phyloP scores from a whole-genome alignment of 2,329 filamentous ascomycete genomes.

The Beauveria varroae region DNA sequence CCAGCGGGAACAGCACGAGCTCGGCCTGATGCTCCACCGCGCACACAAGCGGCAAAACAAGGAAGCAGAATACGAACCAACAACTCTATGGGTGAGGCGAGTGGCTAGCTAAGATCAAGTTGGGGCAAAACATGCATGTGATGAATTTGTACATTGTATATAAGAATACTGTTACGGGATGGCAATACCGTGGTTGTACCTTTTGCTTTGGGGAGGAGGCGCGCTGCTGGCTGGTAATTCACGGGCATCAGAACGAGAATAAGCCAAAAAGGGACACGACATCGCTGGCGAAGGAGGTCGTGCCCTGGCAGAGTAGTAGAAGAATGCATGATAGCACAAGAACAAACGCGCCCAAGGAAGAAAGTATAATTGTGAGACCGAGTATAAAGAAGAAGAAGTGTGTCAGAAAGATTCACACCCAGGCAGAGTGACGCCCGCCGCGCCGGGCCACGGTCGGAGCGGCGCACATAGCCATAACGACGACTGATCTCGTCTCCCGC shows the following conservation, averaged over 20 bases:
- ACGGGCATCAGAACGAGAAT: not conserved
- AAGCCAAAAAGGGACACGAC: not conserved
- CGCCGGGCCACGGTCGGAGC: no score
- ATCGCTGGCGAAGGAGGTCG: not conserved
- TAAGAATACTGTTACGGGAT: not conserved
- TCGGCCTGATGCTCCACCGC: slow-evolving; percentile 66
- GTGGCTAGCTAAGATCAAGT: slow-evolving; percentile 49
- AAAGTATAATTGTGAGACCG: not conserved
- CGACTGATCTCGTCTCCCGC: no score
- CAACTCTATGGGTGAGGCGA: slow-evolving; percentile 69
- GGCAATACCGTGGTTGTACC: not conserved
- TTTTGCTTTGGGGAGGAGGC: not conserved
- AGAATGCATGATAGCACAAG: slow-evolving; percentile 2
- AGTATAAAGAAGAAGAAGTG: slow-evolving; percentile 8
- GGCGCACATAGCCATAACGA: no score
- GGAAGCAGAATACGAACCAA: slow-evolving; percentile 56
- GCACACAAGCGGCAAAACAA: slow-evolving; percentile 70
- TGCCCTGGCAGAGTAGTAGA: not conserved
- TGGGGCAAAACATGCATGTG: not conserved
- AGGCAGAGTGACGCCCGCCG: no score
- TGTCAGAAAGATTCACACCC: no score
- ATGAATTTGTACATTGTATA: not conserved
- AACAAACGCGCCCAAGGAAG: not conserved
- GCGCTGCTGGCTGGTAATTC: not conserved
- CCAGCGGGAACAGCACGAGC: slow-evolving; percentile 67